Evolutionary conservation across 495 filamentous ascomycete species (phyloP).

Genomic region (Wilcoxina mikolae): DNA sequence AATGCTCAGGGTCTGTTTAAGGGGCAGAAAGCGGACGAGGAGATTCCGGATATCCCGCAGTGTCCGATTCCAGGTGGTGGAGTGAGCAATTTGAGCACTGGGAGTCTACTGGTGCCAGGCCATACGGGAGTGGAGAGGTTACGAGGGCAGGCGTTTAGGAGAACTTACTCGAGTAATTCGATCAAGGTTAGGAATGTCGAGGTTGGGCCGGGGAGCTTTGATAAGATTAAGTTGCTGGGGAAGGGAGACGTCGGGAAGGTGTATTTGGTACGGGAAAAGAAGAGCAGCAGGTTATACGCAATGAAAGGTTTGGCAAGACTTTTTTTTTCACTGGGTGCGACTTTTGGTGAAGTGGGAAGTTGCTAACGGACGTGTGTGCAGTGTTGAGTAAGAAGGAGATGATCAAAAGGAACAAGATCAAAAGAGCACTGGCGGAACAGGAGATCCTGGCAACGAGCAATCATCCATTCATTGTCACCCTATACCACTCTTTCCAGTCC

Average conservation of each 20-base stretch:
- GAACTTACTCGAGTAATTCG: constrained; percentile 97
- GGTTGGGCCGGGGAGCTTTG: constrained; percentile 87
- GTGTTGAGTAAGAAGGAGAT: constrained; percentile 99
- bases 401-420: constrained; percentile 99
- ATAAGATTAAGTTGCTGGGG: constrained; percentile 98
- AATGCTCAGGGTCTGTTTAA: constrained; percentile 91
- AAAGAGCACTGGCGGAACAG: constrained; percentile 90
- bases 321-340: not conserved
- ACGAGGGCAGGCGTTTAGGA: constrained; percentile 54
- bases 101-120: constrained; percentile 24
- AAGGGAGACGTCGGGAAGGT: constrained; percentile 99
- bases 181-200: constrained; percentile 97
- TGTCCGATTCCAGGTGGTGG: constrained; percentile 18
- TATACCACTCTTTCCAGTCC: constrained; percentile 98
- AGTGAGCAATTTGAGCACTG: constrained; percentile 20
- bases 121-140: constrained; percentile 20
- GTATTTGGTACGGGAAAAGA: constrained; percentile 94
- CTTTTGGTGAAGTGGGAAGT: not conserved
- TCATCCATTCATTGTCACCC: constrained; percentile 94
- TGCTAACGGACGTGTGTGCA: constrained; percentile 37
- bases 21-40: constrained; percentile 46
- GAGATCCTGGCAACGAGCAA: constrained; percentile 97
- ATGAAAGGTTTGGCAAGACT: constrained; percentile 68
- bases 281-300: constrained; percentile 82
- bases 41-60: constrained; percentile 20